Percentiles rank a stretch among this genome's conserved stretches.
Evolutionary conservation across 2,329 filamentous ascomycete species (phyloP).

Genomic region (Ascochyta koolunga): DNA sequence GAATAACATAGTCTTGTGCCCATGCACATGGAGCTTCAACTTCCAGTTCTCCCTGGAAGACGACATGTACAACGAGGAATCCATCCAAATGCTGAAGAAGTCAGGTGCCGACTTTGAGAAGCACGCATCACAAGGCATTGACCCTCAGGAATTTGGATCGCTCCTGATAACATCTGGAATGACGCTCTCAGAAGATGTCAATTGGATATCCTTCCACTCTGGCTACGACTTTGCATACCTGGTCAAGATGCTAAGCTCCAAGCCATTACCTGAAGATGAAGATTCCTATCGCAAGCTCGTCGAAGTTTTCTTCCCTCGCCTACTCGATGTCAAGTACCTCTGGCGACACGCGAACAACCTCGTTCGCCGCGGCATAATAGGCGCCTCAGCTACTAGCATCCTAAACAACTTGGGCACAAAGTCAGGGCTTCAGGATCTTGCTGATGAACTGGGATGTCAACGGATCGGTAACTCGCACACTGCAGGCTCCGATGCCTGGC

Average conservation of each 20-base stretch:
- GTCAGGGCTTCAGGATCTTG: constrained; percentile 89
- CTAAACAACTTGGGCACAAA: constrained; percentile 87
- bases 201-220: constrained; percentile 97
- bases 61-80: constrained; percentile 97
- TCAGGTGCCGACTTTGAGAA: constrained; percentile 91
- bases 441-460: constrained; percentile 89
- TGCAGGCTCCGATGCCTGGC: constrained; percentile 88
- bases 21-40: constrained; percentile 98
- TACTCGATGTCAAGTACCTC: constrained; percentile 96
- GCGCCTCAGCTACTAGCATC: constrained; percentile 67
- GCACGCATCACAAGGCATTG: constrained; percentile 87
- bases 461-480: constrained; percentile 87
- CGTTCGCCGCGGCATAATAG: constrained; percentile 58
- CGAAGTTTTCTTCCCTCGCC: constrained; percentile 88
- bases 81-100: constrained; percentile 86
- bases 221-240: constrained; percentile 98
- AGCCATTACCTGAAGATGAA: constrained; percentile 85
- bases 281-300: constrained; percentile 87
- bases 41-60: constrained; percentile 93
- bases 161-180: constrained; percentile 91
- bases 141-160: constrained; percentile 85
- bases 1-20: constrained; percentile 66
- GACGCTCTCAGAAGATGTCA: constrained; percentile 83
- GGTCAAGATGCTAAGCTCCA: constrained; percentile 88
- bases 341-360: constrained; percentile 82